Percentiles rank a stretch among this genome's conserved stretches.
These are phyloP conservation scores for Picochlorum sp. DNA, from an alignment of 139 green algal genomes.

Conservation along the genomic window DNA sequence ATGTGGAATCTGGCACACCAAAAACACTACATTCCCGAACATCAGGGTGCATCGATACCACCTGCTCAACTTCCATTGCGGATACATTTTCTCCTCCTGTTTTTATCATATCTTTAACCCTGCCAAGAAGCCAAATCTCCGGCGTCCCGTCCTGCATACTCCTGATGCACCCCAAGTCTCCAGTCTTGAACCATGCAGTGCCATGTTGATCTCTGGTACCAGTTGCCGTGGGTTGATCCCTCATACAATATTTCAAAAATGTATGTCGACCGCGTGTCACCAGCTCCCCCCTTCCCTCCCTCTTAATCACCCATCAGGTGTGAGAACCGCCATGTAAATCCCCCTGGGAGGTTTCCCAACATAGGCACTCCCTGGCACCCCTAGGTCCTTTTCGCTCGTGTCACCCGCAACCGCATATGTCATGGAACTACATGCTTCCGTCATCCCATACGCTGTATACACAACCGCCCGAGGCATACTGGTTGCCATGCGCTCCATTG, in stretches of 20 bases:
- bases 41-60: conserved; percentile 31
- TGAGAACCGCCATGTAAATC: conserved; percentile 35
- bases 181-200: not conserved
- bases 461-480: conserved; percentile 54
- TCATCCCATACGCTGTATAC: conserved; percentile 80
- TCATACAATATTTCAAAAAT: conserved; percentile 69
- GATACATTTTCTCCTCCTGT: conserved; percentile 83
- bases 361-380: conserved; percentile 17
- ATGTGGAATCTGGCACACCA: conserved; percentile 57
- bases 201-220: not conserved
- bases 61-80: conserved; percentile 54
- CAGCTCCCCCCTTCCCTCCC: conserved; percentile 48
- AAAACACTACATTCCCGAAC: conserved; percentile 67
- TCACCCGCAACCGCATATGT: conserved; percentile 49
- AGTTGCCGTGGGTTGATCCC: conserved; percentile 6
- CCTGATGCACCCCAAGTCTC: conserved; percentile 19
- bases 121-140: conserved; percentile 67
- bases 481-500: not conserved
- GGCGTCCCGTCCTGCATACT: conserved; percentile 32
- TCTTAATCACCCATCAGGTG: not conserved
- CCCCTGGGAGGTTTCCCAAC: conserved; percentile 37
- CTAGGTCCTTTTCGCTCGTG: not conserved
- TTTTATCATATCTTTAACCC: conserved; percentile 85
- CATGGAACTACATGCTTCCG: conserved; percentile 70
- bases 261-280: conserved; percentile 59